These are phyloP conservation scores for Candida pseudofarinosa DNA, from an alignment of 805 yeast species.

Conservation along the genomic window DNA sequence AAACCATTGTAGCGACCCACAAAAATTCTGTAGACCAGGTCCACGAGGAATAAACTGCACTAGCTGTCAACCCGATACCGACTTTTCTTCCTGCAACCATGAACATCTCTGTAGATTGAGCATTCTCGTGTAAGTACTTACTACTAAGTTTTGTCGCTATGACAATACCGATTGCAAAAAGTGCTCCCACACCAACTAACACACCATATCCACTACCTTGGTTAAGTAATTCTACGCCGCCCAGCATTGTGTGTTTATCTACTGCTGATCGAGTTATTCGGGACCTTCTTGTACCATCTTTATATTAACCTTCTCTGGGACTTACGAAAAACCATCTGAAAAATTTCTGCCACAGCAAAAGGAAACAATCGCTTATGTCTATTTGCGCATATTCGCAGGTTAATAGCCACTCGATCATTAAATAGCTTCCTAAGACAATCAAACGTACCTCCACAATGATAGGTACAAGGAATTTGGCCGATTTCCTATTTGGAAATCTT, in stretches of 20 bases:
- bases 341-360: too few species aligned
- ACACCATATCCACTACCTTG: constrained; percentile 29
- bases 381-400: too few species aligned
- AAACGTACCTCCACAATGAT: too few species aligned
- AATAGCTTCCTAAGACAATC: too few species aligned
- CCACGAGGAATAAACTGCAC: constrained; percentile 24
- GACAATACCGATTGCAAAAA: constrained; percentile 26
- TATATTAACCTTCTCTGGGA: too few species aligned
- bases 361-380: too few species aligned
- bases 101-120: constrained; percentile 24
- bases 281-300: too few species aligned
- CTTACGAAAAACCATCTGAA: too few species aligned
- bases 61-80: constrained; percentile 18
- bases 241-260: neutral
- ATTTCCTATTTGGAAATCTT: too few species aligned
- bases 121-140: constrained; percentile 21
- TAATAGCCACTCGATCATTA: too few species aligned
- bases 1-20: constrained; percentile 22
- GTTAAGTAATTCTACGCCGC: constrained; percentile 14
- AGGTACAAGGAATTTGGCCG: too few species aligned
- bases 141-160: constrained; percentile 19
- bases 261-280: too few species aligned
- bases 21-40: constrained; percentile 27
- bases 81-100: constrained; percentile 23
- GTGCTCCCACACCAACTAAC: constrained; percentile 26